These are phyloP conservation scores for Candida labiduridarum DNA, from an alignment of 1,139 yeast genomes.

Conservation along the genomic window DNA sequence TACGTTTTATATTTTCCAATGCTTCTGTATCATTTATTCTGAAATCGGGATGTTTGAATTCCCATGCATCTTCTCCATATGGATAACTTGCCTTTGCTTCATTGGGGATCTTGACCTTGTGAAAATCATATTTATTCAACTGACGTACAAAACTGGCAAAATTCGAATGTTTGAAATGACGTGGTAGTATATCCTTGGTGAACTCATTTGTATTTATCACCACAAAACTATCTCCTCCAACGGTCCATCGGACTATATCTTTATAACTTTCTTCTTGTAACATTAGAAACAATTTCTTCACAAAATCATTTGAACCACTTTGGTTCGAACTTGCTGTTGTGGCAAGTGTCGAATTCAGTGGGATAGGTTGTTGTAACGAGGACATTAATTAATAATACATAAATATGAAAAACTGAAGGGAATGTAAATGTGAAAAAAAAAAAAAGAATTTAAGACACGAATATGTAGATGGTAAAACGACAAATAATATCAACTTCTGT, in stretches of 20 bases:
- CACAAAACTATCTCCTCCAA: constrained; percentile 80
- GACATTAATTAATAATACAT: constrained; percentile 1
- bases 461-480: not conserved
- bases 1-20: constrained; percentile 77
- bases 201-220: constrained; percentile 89
- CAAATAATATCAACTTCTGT: not conserved
- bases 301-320: constrained; percentile 70
- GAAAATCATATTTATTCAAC: constrained; percentile 94
- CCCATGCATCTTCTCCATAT: constrained; percentile 90
- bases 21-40: constrained; percentile 68
- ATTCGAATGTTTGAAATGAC: constrained; percentile 90
- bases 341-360: constrained; percentile 14
- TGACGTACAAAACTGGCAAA: constrained; percentile 95
- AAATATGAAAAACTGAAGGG: not conserved
- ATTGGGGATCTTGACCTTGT: constrained; percentile 73
- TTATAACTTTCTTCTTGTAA: constrained; percentile 76
- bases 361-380: constrained; percentile 10
- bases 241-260: constrained; percentile 82
- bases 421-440: not conserved
- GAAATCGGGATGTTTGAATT: constrained; percentile 90
- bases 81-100: constrained; percentile 54
- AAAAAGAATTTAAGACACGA: not conserved
- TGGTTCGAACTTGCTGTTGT: constrained; percentile 32
- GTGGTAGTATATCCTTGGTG: constrained; percentile 81
- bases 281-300: constrained; percentile 78